phyloP scores from a whole-genome alignment of 1,139 yeast species.

The Blastobotrys apis region DNA sequence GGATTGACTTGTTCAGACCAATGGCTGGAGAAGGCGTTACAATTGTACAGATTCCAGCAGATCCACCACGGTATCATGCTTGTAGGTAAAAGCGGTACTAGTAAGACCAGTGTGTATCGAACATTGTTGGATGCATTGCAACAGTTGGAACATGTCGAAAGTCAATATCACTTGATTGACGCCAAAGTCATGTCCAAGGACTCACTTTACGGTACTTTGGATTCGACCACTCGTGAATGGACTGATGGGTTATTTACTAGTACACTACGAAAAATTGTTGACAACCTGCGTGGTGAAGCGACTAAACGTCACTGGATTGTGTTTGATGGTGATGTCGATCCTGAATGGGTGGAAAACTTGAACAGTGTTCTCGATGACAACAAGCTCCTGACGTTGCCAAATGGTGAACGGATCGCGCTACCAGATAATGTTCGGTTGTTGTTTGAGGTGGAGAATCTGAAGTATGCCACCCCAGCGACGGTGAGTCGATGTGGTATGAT shows the following conservation, averaged over 20 bases:
- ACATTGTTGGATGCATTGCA: slow-evolving; percentile 47
- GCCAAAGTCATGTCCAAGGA: slow-evolving; percentile 71
- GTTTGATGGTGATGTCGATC: slow-evolving; percentile 92
- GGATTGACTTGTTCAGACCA: slow-evolving; percentile 34
- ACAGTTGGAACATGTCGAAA: slow-evolving; percentile 38
- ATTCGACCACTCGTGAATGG: slow-evolving; percentile 84
- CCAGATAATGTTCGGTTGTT: slow-evolving; percentile 62
- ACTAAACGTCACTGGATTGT: slow-evolving; percentile 67
- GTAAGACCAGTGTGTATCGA: slow-evolving; percentile 61
- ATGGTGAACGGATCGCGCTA: slow-evolving; percentile 75
- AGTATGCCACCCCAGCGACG: slow-evolving; percentile 82
- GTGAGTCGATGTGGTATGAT: slow-evolving; percentile 90
- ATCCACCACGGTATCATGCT: slow-evolving; percentile 78
- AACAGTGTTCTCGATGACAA: slow-evolving; percentile 92
- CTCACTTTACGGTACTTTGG: slow-evolving; percentile 65
- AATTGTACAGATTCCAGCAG: slow-evolving; percentile 58
- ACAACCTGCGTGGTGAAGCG: slow-evolving; percentile 57
- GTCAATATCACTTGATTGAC: slow-evolving; percentile 51
- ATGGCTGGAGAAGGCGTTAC: slow-evolving; percentile 58
- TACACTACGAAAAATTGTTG: slow-evolving; percentile 56
- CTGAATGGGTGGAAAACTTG: slow-evolving; percentile 88
- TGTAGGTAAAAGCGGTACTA: slow-evolving; percentile 73
- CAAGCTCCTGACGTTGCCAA: slow-evolving; percentile 73
- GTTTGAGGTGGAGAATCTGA: slow-evolving; percentile 71
- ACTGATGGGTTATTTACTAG: slow-evolving; percentile 80